Conservation (phyloP, 2,329 filamentous ascomycete genomes). For the Periglandula ipomoeae region DNA sequence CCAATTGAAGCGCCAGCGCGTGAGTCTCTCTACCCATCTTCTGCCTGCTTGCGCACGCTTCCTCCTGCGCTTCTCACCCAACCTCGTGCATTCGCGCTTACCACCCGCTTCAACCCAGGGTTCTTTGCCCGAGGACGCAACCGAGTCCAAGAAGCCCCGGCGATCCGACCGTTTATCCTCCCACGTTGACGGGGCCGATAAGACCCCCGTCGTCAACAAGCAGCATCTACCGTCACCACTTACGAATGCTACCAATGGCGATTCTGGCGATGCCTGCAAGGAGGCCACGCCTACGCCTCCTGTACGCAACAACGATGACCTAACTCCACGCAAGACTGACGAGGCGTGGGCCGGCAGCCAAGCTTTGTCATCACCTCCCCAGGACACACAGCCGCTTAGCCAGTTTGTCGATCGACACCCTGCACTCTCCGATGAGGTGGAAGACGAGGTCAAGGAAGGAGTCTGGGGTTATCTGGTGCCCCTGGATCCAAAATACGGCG, state of each 20-base stretch:
- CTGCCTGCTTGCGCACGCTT: slow-evolving; percentile 13
- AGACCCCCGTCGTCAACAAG: slow-evolving; percentile 53
- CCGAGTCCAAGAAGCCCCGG: slow-evolving; percentile 74
- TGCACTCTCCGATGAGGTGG: slow-evolving; percentile 68
- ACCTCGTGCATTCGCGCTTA: slow-evolving; percentile 15
- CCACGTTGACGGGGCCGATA: slow-evolving; percentile 29
- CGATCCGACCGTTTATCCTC: slow-evolving; percentile 61
- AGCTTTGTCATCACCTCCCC: slow-evolving; percentile 51
- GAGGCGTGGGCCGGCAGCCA: slow-evolving; percentile 38
- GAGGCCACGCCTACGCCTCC: slow-evolving; percentile 65
- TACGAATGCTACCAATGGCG: slow-evolving; percentile 49
- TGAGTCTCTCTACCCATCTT: slow-evolving; percentile 32
- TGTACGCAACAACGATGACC: slow-evolving; percentile 47
- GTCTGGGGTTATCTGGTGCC: slow-evolving; percentile 96
- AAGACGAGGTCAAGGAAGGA: slow-evolving; percentile 73
- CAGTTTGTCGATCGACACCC: slow-evolving; percentile 70
- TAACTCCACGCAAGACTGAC: slow-evolving; percentile 40
- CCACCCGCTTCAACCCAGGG: slow-evolving; percentile 35
- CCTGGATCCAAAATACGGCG: slow-evolving; percentile 59
- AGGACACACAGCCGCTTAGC: slow-evolving; percentile 49
- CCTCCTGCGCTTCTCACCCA: slow-evolving; percentile 9
- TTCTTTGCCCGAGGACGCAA: slow-evolving; percentile 53
- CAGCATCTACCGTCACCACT: slow-evolving; percentile 74
- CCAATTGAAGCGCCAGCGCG: slow-evolving; percentile 74
- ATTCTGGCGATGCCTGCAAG: slow-evolving; percentile 52